phyloP scores from a whole-genome alignment of 495 filamentous ascomycete species.

The Penicillium atrosanguineum region DNA sequence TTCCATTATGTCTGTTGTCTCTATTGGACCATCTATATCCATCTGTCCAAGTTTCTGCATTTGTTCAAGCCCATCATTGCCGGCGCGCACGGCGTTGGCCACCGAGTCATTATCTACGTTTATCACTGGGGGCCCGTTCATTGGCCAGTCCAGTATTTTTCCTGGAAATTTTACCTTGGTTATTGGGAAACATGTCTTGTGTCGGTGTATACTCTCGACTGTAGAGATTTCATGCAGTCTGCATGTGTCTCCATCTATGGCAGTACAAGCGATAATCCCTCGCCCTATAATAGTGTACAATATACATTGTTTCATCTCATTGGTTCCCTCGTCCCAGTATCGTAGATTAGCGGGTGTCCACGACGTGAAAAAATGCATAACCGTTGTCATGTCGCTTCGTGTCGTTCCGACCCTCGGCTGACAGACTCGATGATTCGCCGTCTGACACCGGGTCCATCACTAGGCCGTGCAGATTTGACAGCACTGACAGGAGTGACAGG shows the following conservation, averaged over 20 bases:
- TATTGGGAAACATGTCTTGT: background rate
- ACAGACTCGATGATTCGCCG: too few relatives aligned
- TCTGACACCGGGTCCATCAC: too few relatives aligned
- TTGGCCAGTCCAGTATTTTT: constrained; percentile 2
- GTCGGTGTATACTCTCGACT: constrained; percentile 4
- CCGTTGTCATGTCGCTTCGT: constrained; percentile 10
- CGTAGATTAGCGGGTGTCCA: background rate
- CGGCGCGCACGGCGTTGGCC: constrained; percentile 22
- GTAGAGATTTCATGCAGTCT: background rate
- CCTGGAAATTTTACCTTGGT: background rate
- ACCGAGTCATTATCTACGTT: constrained; percentile 8
- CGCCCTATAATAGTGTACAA: constrained; percentile 4
- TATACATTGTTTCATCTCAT: background rate
- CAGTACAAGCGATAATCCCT: background rate
- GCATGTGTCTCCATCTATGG: background rate
- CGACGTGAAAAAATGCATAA: constrained; percentile 7
- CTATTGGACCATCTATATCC: constrained; percentile 3
- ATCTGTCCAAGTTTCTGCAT: constrained; percentile 19
- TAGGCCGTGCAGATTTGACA: background rate
- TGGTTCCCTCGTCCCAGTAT: background rate
- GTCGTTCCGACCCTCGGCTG: background rate
- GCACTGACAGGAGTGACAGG: background rate
- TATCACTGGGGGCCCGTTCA: background rate
- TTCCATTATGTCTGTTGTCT: background rate
- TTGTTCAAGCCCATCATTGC: constrained; percentile 9